These are phyloP conservation scores for Eucalyptus sp. DNA, from an alignment of 345 rosid genomes.

Conservation along the genomic window DNA sequence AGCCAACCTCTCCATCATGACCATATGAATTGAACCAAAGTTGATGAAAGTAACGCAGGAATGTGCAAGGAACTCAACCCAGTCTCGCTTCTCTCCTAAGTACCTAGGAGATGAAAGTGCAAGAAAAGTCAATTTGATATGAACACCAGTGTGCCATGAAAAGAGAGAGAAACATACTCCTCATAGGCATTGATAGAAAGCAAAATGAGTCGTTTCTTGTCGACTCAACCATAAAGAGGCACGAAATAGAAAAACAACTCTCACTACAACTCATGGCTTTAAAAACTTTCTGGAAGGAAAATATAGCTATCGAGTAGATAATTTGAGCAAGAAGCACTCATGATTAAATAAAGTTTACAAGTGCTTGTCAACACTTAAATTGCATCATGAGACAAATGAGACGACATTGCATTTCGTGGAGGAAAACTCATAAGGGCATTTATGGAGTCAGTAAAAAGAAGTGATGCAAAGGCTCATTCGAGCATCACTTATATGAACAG, in stretches of 20 bases:
- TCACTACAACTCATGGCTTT: neutral
- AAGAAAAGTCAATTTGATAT: neutral
- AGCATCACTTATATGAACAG: neutral
- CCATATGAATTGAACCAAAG: neutral
- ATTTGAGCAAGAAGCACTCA: neutral
- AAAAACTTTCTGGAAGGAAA: neutral
- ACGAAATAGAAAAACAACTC: neutral
- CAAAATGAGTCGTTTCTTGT: neutral
- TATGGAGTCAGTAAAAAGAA: neutral
- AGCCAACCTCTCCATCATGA: neutral
- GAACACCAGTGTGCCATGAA: neutral
- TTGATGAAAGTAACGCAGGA: neutral
- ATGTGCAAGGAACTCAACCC: slow-evolving; percentile 17
- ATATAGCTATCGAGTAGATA: neutral
- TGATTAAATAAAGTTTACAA: neutral
- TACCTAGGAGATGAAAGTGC: slow-evolving; percentile 20
- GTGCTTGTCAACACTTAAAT: neutral
- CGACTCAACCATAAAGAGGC: neutral
- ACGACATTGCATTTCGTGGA: neutral
- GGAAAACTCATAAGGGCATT: neutral
- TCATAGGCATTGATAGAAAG: neutral
- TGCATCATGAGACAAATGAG: neutral
- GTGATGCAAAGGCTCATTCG: neutral
- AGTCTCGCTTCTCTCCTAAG: slow-evolving; percentile 71
- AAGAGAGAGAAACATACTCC: neutral